A percentile compares a stretch with the other conserved stretches of the same genome.
Evolutionary conservation across 2,329 filamentous ascomycete species (phyloP).

Genomic region (Aquanectria penicillioides): DNA sequence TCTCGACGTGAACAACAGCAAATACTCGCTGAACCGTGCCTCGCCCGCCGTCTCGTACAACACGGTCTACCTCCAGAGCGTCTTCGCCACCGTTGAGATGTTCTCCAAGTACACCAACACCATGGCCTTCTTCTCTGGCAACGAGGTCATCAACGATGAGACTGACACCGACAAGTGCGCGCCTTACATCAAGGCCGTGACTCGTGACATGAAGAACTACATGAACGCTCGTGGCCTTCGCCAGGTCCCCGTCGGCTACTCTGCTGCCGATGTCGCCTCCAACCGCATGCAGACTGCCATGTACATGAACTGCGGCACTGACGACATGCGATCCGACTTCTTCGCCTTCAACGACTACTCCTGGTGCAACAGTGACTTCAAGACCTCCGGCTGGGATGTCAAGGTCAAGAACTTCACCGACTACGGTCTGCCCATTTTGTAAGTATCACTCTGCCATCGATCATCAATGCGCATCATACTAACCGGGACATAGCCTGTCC

Average conservation of each 20-base stretch:
- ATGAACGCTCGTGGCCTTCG: constrained; percentile 71
- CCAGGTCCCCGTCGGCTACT: constrained; percentile 79
- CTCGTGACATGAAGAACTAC: constrained; percentile 80
- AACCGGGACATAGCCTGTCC: constrained; percentile 68
- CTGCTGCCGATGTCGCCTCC: constrained; percentile 80
- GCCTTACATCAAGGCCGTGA: constrained; percentile 81
- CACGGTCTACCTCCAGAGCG: constrained; percentile 80
- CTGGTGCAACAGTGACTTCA: constrained; percentile 80
- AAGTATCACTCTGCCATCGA: constrained; percentile 32
- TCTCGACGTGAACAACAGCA: constrained; percentile 88
- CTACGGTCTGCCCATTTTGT: constrained; percentile 89
- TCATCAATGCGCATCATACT: neutral
- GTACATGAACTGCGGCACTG: constrained; percentile 93
- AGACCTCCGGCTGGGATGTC: constrained; percentile 80
- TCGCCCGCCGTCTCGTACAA: constrained; percentile 87
- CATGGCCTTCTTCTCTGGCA: constrained; percentile 85
- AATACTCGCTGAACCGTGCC: constrained; percentile 86
- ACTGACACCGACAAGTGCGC: constrained; percentile 71
- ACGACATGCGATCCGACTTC: constrained; percentile 87
- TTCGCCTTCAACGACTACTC: constrained; percentile 93
- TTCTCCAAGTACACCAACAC: constrained; percentile 88
- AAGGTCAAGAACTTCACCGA: constrained; percentile 90
- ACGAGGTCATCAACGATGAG: constrained; percentile 80
- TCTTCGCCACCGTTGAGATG: constrained; percentile 89
- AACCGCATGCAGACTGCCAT: constrained; percentile 88